phyloP scores from a whole-genome alignment of 495 filamentous ascomycete species.

The Glutinoglossum americanum region DNA sequence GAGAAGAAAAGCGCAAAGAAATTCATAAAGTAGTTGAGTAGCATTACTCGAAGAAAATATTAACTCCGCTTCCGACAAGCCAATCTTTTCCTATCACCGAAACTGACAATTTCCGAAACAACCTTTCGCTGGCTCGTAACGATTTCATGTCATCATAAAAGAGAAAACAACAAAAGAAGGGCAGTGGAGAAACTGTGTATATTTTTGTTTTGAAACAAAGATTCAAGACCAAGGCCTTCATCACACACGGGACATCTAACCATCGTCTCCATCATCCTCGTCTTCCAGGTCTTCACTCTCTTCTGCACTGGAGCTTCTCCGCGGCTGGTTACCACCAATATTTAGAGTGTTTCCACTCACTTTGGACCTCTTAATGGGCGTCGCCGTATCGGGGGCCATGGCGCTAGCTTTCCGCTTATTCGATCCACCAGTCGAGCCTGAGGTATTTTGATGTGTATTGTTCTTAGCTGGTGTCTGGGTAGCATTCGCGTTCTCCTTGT shows the following conservation, averaged over 20 bases:
- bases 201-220: background rate
- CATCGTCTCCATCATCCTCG: slow-evolving; percentile 12
- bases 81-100: slow-evolving; percentile 1
- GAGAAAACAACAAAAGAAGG: slow-evolving; percentile 2
- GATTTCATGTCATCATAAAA: background rate
- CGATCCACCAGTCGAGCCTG: slow-evolving; percentile 12
- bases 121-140: slow-evolving; percentile 1
- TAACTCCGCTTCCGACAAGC: background rate
- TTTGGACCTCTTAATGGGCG: slow-evolving; percentile 34
- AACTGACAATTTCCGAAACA: slow-evolving; percentile 1
- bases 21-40: slow-evolving; percentile 1
- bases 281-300: slow-evolving; percentile 16
- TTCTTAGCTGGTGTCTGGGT: slow-evolving; percentile 20
- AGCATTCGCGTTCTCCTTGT: slow-evolving; percentile 14
- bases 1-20: background rate
- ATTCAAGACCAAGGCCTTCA: background rate
- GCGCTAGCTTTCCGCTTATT: slow-evolving; percentile 18
- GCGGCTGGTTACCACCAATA: background rate
- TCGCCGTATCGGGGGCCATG: slow-evolving; percentile 18
- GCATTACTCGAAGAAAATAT: slow-evolving; percentile 1
- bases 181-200: background rate
- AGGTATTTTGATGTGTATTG: slow-evolving; percentile 20
- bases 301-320: slow-evolving; percentile 11
- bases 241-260: background rate
- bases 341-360: slow-evolving; percentile 10